These are phyloP conservation scores for Manihot esculenta DNA, from an alignment of 441 rosid genomes.

Conservation along the genomic window DNA sequence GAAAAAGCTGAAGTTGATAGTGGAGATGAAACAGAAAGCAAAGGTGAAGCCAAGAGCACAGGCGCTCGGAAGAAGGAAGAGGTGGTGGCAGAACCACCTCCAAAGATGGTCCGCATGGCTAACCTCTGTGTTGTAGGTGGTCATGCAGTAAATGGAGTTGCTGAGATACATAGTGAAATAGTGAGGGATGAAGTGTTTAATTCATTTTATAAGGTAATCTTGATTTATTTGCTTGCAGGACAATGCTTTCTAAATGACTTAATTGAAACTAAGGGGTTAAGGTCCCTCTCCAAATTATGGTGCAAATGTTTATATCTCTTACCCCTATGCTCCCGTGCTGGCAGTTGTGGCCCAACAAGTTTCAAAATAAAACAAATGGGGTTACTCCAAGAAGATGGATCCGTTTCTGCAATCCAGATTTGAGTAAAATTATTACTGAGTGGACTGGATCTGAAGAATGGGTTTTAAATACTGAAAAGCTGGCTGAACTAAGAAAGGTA, in stretches of 20 bases:
- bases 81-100: conserved; percentile 41
- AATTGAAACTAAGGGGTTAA: not conserved
- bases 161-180: conserved; percentile 93
- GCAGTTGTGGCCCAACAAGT: conserved; percentile 91
- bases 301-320: conserved; percentile 6
- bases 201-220: conserved; percentile 64
- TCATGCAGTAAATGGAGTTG: conserved; percentile 96
- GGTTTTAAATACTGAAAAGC: conserved; percentile 72
- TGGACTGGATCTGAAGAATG: conserved; percentile 91
- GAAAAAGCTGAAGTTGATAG: conserved; percentile 17
- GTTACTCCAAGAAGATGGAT: conserved; percentile 99
- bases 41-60: conserved; percentile 25
- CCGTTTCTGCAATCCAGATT: conserved; percentile 72
- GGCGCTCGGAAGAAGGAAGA: conserved; percentile 32
- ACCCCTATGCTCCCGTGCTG: conserved; percentile 24
- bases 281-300: not conserved
- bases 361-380: conserved; percentile 95
- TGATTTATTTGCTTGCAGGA: conserved; percentile 6
- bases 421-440: conserved; percentile 74
- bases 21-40: not conserved
- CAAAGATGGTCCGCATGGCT: conserved; percentile 93
- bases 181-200: conserved; percentile 87
- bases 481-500: conserved; percentile 73
- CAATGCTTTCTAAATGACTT: conserved; percentile 11
- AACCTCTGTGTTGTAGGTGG: conserved; percentile 91